Conservation (phyloP, 2,329 filamentous ascomycete species). For the Penicillium frequentans region DNA sequence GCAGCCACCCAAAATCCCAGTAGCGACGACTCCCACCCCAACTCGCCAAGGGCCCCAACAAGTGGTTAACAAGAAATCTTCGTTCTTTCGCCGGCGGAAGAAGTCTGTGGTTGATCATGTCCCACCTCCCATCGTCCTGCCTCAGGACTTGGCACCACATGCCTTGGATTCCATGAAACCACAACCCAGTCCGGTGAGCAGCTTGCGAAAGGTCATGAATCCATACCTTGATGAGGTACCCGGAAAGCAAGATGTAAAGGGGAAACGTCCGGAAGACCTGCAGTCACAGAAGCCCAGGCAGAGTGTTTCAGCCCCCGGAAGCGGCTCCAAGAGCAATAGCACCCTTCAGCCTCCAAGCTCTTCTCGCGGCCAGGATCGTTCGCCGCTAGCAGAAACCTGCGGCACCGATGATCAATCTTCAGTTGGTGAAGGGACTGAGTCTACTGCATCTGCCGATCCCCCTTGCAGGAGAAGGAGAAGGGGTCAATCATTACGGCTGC, state of each 20-base stretch:
- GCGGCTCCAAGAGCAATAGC: conserved; percentile 25
- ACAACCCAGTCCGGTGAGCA: conserved; percentile 68
- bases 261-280: conserved; percentile 17
- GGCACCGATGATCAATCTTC: conserved; percentile 32
- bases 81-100: conserved; percentile 91
- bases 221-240: conserved; percentile 63
- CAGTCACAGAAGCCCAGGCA: conserved; percentile 24
- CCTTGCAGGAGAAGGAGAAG: conserved; percentile 20
- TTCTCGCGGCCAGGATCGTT: conserved; percentile 27
- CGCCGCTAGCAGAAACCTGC: conserved; percentile 37
- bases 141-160: conserved; percentile 46
- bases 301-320: conserved; percentile 25
- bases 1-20: conserved; percentile 25
- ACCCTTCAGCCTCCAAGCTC: conserved; percentile 29
- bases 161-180: conserved; percentile 28
- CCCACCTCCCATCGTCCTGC: conserved; percentile 57
- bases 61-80: conserved; percentile 87
- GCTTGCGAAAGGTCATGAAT: conserved; percentile 82
- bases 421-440: conserved; percentile 21
- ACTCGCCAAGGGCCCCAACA: conserved; percentile 35
- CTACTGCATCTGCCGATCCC: conserved; percentile 16
- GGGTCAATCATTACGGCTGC: conserved; percentile 15
- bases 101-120: conserved; percentile 75
- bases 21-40: conserved; percentile 22
- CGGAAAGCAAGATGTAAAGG: conserved; percentile 20